phyloP scores from a whole-genome alignment of 2,329 filamentous ascomycete species.

The Scedosporium dehoogii region DNA sequence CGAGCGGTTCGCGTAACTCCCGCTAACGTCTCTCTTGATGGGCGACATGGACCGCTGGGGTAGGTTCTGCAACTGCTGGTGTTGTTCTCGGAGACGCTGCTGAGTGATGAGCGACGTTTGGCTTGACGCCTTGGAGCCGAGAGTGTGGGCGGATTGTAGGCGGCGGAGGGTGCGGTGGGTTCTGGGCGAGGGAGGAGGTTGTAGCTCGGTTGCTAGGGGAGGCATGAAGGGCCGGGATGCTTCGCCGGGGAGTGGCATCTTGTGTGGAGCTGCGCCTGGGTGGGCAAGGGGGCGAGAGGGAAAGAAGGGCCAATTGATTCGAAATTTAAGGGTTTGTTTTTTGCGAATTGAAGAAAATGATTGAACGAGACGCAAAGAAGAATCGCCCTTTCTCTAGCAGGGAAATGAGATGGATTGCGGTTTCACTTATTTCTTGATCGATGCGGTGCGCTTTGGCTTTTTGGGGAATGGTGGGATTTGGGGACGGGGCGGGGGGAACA shows the following conservation, averaged over 20 bases:
- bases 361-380: background rate
- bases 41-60: constrained; percentile 22
- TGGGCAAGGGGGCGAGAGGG: background rate
- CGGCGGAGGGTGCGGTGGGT: constrained; percentile 60
- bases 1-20: constrained; percentile 26
- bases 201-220: constrained; percentile 28
- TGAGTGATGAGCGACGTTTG: constrained; percentile 52
- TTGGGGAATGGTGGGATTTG: background rate
- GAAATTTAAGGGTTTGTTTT: background rate
- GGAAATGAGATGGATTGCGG: no score
- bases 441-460: background rate
- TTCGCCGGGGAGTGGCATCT: background rate
- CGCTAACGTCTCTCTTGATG: constrained; percentile 21
- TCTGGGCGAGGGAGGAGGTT: constrained; percentile 50
- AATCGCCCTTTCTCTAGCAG: background rate
- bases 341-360: background rate
- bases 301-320: background rate
- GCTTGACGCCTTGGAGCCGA: constrained; percentile 45
- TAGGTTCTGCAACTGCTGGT: constrained; percentile 23
- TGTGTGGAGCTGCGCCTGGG: background rate
- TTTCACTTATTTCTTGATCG: background rate
- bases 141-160: constrained; percentile 64
- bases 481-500: background rate
- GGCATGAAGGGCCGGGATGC: background rate
- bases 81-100: constrained; percentile 42